Evolutionary conservation across 495 filamentous ascomycete genomes (phyloP).

Genomic region (Aspergillus avenaceus): DNA sequence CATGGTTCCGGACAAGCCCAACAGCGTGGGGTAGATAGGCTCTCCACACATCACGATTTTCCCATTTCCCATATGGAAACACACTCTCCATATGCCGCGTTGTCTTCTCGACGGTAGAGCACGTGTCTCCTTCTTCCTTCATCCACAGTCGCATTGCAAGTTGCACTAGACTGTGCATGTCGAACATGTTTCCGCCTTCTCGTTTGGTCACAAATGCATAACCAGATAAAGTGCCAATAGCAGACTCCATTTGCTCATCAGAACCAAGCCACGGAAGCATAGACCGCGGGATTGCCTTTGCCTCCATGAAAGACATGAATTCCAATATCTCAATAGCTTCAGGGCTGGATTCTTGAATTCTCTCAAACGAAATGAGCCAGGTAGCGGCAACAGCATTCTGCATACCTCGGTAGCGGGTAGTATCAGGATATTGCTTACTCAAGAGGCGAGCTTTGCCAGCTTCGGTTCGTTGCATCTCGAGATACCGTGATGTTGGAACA

Average conservation of each 20-base stretch:
- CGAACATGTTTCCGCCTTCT: slow-evolving; percentile 8
- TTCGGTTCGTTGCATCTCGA: slow-evolving; percentile 33
- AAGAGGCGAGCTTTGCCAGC: slow-evolving; percentile 29
- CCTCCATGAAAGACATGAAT: slow-evolving; percentile 42
- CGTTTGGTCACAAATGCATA: slow-evolving; percentile 26
- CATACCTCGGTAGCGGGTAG: slow-evolving; percentile 28
- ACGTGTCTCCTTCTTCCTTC: slow-evolving; percentile 4
- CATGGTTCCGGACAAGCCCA: no score
- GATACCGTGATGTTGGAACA: slow-evolving; percentile 35
- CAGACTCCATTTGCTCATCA: slow-evolving; percentile 15
- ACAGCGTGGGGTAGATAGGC: slow-evolving; percentile 32
- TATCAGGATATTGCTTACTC: slow-evolving; percentile 42
- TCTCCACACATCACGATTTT: slow-evolving; percentile 25
- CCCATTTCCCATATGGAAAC: slow-evolving; percentile 26
- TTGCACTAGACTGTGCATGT: slow-evolving; percentile 48
- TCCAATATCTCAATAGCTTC: slow-evolving; percentile 33
- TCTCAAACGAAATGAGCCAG: slow-evolving; percentile 48
- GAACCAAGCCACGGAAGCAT: slow-evolving; percentile 14
- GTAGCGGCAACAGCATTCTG: slow-evolving; percentile 47
- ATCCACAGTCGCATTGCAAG: slow-evolving; percentile 35
- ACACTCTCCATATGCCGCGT: slow-evolving; percentile 19
- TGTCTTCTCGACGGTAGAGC: slow-evolving; percentile 9
- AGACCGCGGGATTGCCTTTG: slow-evolving; percentile 28
- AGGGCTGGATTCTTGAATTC: slow-evolving; percentile 31
- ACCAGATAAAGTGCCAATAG: slow-evolving; percentile 22